Evolutionary conservation across 805 yeast species (phyloP).

Genomic region (Vanderwaltozyma polyspora): DNA sequence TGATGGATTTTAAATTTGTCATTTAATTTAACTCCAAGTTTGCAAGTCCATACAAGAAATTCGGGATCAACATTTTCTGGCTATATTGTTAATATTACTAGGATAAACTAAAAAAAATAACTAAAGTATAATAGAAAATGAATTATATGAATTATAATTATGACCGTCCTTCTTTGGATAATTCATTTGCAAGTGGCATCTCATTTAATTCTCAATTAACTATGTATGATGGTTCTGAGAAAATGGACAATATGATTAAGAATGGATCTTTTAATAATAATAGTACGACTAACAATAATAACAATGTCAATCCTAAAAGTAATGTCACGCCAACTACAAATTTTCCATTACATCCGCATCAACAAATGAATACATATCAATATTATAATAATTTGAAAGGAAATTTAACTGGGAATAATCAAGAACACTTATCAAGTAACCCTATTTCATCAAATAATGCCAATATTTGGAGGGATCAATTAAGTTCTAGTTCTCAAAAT

Average conservation of each 20-base stretch:
- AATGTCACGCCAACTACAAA: not conserved
- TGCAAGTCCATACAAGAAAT: too few species aligned
- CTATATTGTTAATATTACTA: too few species aligned
- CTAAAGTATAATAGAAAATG: too few species aligned
- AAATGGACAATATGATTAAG: not conserved
- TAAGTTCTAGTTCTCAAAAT: too few species aligned
- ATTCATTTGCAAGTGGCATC: slow-evolving; percentile 7
- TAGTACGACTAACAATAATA: not conserved
- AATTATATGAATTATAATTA: slow-evolving; percentile 9
- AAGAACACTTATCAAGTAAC: too few species aligned
- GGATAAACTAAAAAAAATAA: too few species aligned
- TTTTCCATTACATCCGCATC: not conserved
- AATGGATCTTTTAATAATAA: not conserved
- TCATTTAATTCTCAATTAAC: not conserved
- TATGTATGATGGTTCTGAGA: not conserved
- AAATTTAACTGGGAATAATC: not conserved
- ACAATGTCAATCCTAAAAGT: not conserved
- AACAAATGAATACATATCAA: not conserved
- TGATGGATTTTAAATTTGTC: too few species aligned
- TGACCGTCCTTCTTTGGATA: slow-evolving; percentile 7
- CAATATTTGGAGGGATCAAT: too few species aligned
- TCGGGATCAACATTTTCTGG: too few species aligned
- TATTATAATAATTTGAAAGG: not conserved
- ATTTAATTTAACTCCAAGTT: too few species aligned
- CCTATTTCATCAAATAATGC: too few species aligned